Evolutionary conservation across 176 grass and related monocot species (phyloP), one percentile per base, ranked within the genome.

Genomic region (Eleusine coracana): DNA sequence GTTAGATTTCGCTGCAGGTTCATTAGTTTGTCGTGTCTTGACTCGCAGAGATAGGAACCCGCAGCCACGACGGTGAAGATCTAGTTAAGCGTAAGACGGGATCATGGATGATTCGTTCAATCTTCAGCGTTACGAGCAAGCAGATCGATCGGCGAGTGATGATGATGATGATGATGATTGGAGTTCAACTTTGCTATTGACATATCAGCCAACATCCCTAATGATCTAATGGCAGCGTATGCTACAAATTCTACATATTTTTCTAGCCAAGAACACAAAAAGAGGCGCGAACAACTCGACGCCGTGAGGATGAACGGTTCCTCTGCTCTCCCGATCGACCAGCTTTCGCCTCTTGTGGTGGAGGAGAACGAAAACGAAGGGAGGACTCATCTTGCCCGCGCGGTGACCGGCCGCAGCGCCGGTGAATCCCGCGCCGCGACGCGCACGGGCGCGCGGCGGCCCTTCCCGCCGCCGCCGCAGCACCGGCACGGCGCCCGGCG

Each of bases 391-490:
- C 15, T 52, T 14, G 15, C 50, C 50, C 42, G 42, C 42, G 42
- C 42, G 41, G 41, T 42, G 41, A 41, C 31, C 6, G 66, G 66
- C 5, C 36, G 66, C 36, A 48, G 40, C 68, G 68, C 39, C 67
- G 3, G 18, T 0, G 65, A 27, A 21, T 14, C 13, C 16, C 44
- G 45, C 21, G 81, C 0, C 12, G 49, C 74, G 71, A 98, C 55
- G 16, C 90, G 87, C 12, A 95, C 82, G 10, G 91, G 77, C 7
- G 90, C 54, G 27, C 85, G 91, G 4, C 96, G 88, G 0, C 90
- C 91, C 3, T 87, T 91, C 20, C 96, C 96, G n/a, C 71, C 82
- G 5, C 96, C 96, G 23, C 96, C 91, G 80, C 96, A 98, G 87
- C 86, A 87, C 36, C 96, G 73, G 85, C 96, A 98, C 0, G 86